Evolutionary conservation across 108 stramenopile genomes (phyloP), one percentile per base, ranked within the genome.

Genomic region (Skeletonema menzelii): DNA sequence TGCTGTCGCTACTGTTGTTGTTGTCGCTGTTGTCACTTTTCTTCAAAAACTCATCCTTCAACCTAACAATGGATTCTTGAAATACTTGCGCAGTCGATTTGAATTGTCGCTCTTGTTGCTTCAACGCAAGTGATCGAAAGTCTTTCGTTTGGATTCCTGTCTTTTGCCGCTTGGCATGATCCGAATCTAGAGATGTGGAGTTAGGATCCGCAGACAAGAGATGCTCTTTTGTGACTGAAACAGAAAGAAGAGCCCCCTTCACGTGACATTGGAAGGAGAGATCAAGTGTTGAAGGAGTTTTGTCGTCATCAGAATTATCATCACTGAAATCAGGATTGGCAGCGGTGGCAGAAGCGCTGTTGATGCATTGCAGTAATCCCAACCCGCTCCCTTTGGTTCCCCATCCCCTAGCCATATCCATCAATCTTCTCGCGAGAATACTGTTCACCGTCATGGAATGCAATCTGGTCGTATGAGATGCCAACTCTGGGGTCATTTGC

Each of bases 351-450:
- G 26, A 30, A 56, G 26, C 58, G 27, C 26, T 40, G 34, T 56
- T 55, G 67, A 22, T 31, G 77, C 93, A 92, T 17, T 87, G 65
- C 60, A 70, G 77, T 42, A 97, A 85, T 31, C 95, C 94, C 46
- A 95, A 64, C 8, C 89, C 89, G 14, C 82, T 85, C 14, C 90
- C 93, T 34, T 90, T 86, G 28, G 86, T 85, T 0, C 95, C 95
- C 95, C 95, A 96, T 8, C 97, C 95, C 58, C 86, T 65, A 8
- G 93, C 86, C 56, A 95, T 75, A 8, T 79, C 82, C 69, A 90
- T 79, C 56, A 96, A 81, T 60, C 93, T 82, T 42, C 63, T 70
- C 72, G 88, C 88, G 34, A 82, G 63, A n/a, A 69, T 37, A 31
- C 34, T 76, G 20, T 59, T 76, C 15, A 27, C 64, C 17, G 20